Conservation (phyloP, 1,139 yeast genomes). For the Eremothecium sinecaudum region DNA sequence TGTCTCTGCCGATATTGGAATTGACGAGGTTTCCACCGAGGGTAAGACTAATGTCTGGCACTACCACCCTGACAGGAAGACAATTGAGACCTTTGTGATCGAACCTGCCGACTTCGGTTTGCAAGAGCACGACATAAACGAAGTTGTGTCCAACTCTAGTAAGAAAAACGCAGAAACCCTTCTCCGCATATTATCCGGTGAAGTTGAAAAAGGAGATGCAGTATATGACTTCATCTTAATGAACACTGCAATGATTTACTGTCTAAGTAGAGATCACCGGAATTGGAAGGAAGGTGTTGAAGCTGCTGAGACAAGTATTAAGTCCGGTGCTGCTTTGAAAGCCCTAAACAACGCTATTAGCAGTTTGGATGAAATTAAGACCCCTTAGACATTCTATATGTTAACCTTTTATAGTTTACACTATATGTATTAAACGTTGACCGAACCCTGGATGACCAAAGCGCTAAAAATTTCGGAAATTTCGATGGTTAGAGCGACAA, state of each 20-base stretch:
- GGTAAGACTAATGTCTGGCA: slow-evolving; percentile 78
- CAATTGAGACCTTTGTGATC: slow-evolving; percentile 34
- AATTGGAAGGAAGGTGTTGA: slow-evolving; percentile 72
- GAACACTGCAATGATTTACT: slow-evolving; percentile 82
- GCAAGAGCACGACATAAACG: slow-evolving; percentile 56
- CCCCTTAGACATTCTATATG: too few species aligned
- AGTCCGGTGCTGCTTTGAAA: slow-evolving; percentile 52
- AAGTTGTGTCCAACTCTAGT: slow-evolving; percentile 81
- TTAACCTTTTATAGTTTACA: too few species aligned
- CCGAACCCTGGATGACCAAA: too few species aligned
- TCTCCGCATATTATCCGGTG: slow-evolving; percentile 46
- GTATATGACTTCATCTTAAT: slow-evolving; percentile 76
- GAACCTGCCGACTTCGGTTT: slow-evolving; percentile 72
- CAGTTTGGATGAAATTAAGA: slow-evolving; percentile 36
- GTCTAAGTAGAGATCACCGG: slow-evolving; percentile 56
- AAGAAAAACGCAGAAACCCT: slow-evolving; percentile 66
- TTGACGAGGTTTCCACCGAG: slow-evolving; percentile 87
- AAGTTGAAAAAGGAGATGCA: slow-evolving; percentile 43
- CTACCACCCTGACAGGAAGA: slow-evolving; percentile 39
- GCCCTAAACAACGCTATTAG: slow-evolving; percentile 51
- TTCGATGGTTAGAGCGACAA: too few species aligned
- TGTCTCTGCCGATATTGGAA: slow-evolving; percentile 83
- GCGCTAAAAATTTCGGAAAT: too few species aligned
- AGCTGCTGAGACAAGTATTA: slow-evolving; percentile 60
- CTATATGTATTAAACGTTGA: too few species aligned